Base-by-base conservation (phyloP, 2,329 filamentous ascomycete species). In the Aspergillus sp. region DNA sequence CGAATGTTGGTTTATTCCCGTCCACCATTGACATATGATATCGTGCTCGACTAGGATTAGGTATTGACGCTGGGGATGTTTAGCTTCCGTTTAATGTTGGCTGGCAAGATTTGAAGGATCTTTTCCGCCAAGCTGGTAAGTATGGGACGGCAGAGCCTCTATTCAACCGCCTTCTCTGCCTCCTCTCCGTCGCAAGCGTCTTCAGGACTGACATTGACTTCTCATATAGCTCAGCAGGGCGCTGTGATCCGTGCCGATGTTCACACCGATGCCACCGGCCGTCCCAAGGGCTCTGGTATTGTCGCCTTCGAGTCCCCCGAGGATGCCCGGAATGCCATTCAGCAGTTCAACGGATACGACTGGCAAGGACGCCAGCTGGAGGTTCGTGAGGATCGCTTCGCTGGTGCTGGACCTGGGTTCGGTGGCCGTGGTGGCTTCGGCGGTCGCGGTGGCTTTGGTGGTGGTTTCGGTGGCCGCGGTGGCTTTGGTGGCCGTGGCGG, bases 21-120 rank as follows among this genome's bases (percentile, higher is more conserved):
- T 9, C 19, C 41, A 23, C 60, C 55, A 21, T 57, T 59, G 60
- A 36, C 39, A 47, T 47, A 21, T 60, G 57, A 64, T 65, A 55
- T 62, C 58, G 58, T 61, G 61, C 51, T 48, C 50, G 61, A 21
- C 25, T 45, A 57, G 62, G 64, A 65, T 65, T 67, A 41, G 21
- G 4, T 72, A 69, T 78, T 82, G 70, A 79, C 76, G 52, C 71
- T 66, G 62, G 73, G 62, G 59, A 65, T 70, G 55, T 64, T 45
- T 80, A 99, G 95, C 91, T 99, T 70, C 95, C 95, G 19, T 99
- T 93, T 82, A 96, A 92, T 67, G 91, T 96, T 70, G 95, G 95
- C 76, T 99, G 95, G 95, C 95, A 99, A 81, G 95, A 99, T 79
- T 82, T 99, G 70, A 99, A 99, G 82, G 95, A 99, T 79, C 85